These are phyloP conservation scores for Alternaria triticina DNA, from an alignment of 2,329 filamentous ascomycete species.

Conservation along the genomic window DNA sequence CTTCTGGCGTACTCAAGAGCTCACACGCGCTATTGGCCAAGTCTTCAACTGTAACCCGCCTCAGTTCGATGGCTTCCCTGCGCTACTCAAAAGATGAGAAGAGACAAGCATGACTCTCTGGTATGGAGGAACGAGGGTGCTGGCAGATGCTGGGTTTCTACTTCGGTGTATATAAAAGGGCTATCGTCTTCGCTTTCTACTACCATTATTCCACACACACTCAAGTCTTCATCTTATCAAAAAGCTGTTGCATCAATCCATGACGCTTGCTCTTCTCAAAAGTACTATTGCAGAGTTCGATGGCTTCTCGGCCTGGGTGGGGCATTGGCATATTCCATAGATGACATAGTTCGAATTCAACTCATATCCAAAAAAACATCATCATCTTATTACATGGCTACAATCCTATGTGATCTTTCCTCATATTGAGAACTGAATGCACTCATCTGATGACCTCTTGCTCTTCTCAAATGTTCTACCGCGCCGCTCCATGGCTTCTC, in stretches of 20 bases:
- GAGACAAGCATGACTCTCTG: rapidly evolving
- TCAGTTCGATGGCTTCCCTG: constrained; percentile 12
- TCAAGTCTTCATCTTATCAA: too few relatives aligned
- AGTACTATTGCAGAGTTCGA: rapidly evolving
- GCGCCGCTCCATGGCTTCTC: not conserved
- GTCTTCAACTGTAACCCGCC: constrained; percentile 35
- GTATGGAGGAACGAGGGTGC: not conserved
- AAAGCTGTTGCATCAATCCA: too few relatives aligned
- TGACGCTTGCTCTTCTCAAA: not conserved
- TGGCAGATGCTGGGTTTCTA: not conserved
- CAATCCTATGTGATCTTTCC: not conserved
- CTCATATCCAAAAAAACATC: not conserved
- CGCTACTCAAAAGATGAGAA: not conserved
- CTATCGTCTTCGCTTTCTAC: rapidly evolving
- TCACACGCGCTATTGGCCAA: constrained; percentile 44
- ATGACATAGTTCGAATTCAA: not conserved
- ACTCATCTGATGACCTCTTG: not conserved
- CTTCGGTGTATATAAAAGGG: not conserved
- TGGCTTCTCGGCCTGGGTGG: not conserved
- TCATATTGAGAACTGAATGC: rapidly evolving
- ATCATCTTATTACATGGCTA: not conserved
- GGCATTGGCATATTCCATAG: not conserved
- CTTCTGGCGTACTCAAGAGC: constrained; percentile 69
- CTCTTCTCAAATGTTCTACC: not conserved
- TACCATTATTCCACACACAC: too few relatives aligned